These are phyloP conservation scores for Pichia cactophila DNA, from an alignment of 1,139 yeast species.

Conservation along the genomic window DNA sequence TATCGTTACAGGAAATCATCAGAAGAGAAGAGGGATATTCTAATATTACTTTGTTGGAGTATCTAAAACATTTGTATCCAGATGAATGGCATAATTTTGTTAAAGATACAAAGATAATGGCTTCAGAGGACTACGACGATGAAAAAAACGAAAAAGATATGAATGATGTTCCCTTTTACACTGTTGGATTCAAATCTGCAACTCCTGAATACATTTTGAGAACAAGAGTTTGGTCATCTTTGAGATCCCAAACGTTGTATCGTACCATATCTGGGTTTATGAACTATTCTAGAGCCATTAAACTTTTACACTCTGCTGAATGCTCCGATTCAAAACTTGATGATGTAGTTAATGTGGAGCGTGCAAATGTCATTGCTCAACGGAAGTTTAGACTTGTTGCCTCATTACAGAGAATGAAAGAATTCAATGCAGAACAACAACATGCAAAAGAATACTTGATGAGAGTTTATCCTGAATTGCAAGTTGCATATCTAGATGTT, in stretches of 20 bases:
- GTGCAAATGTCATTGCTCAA: conserved; percentile 97
- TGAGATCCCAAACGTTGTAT: conserved; percentile 47
- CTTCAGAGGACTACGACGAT: conserved; percentile 51
- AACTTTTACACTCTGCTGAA: conserved; percentile 94
- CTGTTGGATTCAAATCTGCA: conserved; percentile 48
- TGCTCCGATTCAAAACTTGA: conserved; percentile 86
- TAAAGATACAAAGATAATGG: conserved; percentile 94
- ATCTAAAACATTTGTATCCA: conserved; percentile 94
- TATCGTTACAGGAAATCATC: conserved; percentile 92
- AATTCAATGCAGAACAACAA: conserved; percentile 94
- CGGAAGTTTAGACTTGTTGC: conserved; percentile 96
- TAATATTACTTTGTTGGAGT: conserved; percentile 91
- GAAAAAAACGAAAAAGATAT: conserved; percentile 48
- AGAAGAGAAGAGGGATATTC: conserved; percentile 98
- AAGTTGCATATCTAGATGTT: conserved; percentile 96
- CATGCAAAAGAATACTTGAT: conserved; percentile 96
- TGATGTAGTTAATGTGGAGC: conserved; percentile 92
- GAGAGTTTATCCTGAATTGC: conserved; percentile 97
- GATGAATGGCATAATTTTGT: conserved; percentile 99
- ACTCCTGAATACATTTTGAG: conserved; percentile 46
- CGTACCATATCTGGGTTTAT: conserved; percentile 51
- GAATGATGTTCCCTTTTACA: conserved; percentile 96
- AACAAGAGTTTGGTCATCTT: conserved; percentile 52
- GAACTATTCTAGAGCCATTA: conserved; percentile 93
- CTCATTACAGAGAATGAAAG: conserved; percentile 96